Percentiles rank a stretch among this genome's conserved stretches.
Conservation (phyloP, 331 rosid genomes). For the Arachis monticola region DNA sequence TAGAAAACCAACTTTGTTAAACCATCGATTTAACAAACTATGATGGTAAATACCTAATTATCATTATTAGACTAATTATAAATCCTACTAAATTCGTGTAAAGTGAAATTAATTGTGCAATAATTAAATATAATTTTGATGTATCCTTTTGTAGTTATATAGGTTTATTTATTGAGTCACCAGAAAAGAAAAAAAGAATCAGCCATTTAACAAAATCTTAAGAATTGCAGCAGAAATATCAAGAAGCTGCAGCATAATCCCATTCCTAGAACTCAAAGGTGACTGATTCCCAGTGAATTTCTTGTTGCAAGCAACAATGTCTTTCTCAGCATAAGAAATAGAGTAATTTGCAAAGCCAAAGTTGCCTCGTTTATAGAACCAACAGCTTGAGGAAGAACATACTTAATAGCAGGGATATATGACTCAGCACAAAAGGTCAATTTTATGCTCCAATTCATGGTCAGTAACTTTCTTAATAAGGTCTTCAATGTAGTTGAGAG, state of each 20-base stretch:
- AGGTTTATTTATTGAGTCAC: too few relatives aligned
- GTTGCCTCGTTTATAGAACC: constrained; percentile 58
- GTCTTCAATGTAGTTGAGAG: constrained; percentile 53
- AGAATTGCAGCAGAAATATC: constrained; percentile 69
- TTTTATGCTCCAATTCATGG: constrained; percentile 50
- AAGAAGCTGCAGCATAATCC: constrained; percentile 54
- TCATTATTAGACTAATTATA: too few relatives aligned
- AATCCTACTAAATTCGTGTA: too few relatives aligned
- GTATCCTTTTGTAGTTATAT: too few relatives aligned
- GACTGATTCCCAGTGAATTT: constrained; percentile 50
- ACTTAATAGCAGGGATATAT: constrained; percentile 73
- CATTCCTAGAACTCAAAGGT: constrained; percentile 58
- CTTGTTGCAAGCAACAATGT: constrained; percentile 63
- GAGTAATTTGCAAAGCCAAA: constrained; percentile 72
- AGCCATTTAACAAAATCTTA: constrained; percentile 51
- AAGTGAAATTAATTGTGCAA: too few relatives aligned
- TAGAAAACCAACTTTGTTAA: too few relatives aligned
- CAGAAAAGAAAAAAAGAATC: constrained; percentile 19
- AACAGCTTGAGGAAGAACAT: constrained; percentile 74
- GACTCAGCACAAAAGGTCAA: constrained; percentile 80
- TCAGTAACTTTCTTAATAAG: constrained; percentile 57
- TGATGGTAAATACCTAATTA: too few relatives aligned
- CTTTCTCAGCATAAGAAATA: constrained; percentile 64
- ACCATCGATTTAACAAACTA: too few relatives aligned
- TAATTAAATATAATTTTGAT: too few relatives aligned